Percentiles rank a stretch among this genome's conserved stretches.
phyloP scores from a whole-genome alignment of 2,329 filamentous ascomycete species.

The Clonostachys rosea region DNA sequence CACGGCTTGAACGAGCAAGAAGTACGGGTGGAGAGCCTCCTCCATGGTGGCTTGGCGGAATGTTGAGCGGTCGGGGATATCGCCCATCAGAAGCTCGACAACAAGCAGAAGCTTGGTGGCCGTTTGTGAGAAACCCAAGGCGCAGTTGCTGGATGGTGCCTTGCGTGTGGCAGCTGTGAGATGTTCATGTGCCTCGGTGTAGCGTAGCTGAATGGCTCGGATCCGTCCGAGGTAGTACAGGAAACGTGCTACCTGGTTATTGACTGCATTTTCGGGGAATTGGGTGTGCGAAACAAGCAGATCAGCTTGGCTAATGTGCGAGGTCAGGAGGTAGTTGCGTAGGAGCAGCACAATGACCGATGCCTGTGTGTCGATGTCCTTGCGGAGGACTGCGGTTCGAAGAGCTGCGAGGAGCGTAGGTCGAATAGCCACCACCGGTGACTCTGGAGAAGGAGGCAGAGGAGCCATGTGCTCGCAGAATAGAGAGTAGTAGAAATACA shows the following conservation, averaged over 20 bases:
- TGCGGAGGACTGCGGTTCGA: conserved; percentile 90
- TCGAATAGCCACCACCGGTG: conserved; percentile 80
- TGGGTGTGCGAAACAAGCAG: conserved; percentile 92
- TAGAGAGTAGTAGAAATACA: conserved; percentile 96
- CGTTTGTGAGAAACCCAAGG: conserved; percentile 91
- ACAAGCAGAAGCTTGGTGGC: conserved; percentile 95
- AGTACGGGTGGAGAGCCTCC: conserved; percentile 84
- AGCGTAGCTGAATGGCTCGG: conserved; percentile 90
- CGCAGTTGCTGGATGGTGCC: conserved; percentile 83
- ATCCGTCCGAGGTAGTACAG: conserved; percentile 97
- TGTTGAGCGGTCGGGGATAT: conserved; percentile 91
- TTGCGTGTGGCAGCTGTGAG: conserved; percentile 91
- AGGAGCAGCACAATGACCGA: conserved; percentile 92
- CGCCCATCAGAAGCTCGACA: conserved; percentile 95
- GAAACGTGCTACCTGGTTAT: conserved; percentile 97
- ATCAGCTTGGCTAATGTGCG: conserved; percentile 95
- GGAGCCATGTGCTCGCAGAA: conserved; percentile 91
- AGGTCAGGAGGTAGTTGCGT: conserved; percentile 92
- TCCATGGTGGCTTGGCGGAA: conserved; percentile 90
- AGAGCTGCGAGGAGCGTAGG: conserved; percentile 83
- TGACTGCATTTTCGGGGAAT: conserved; percentile 89
- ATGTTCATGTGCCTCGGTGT: conserved; percentile 95
- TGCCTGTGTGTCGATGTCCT: conserved; percentile 96
- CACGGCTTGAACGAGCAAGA: conserved; percentile 89
- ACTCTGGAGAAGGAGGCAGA: conserved; percentile 82